phyloP scores from a whole-genome alignment of 495 filamentous ascomycete species.

The Rostrohypoxylon terebratum region DNA sequence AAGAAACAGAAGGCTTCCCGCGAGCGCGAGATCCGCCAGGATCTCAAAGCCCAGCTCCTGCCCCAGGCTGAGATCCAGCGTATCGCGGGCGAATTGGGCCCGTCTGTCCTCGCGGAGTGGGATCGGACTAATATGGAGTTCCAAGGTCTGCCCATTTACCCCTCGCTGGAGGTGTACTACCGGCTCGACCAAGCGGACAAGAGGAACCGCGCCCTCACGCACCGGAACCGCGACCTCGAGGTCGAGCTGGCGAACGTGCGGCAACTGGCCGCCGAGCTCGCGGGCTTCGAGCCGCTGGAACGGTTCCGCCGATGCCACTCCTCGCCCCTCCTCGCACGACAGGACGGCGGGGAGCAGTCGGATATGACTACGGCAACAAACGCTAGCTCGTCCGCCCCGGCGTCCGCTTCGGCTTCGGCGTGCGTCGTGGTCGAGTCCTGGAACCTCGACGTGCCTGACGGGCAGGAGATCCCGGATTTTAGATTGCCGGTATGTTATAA shows the following conservation, averaged over 20 bases:
- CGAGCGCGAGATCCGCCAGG: background rate
- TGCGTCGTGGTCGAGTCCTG: background rate
- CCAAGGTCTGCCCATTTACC: background rate
- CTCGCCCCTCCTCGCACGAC: background rate
- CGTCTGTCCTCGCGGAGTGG: background rate
- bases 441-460: background rate
- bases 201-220: background rate
- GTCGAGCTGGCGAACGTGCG: background rate
- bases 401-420: background rate
- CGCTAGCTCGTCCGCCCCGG: too few species aligned
- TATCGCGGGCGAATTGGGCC: background rate
- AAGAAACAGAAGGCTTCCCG: background rate
- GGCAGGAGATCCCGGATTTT: slow-evolving; percentile 12
- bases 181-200: background rate
- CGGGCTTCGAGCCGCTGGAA: background rate
- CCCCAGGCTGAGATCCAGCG: background rate
- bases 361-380: too few species aligned
- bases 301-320: background rate
- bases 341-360: background rate
- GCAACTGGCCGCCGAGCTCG: background rate
- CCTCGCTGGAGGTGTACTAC: background rate
- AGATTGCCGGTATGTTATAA: slow-evolving; percentile 8
- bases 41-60: background rate
- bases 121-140: background rate
- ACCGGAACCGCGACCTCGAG: background rate